Conservation (phyloP, 106 monocot species). For the Platanthera zijinensis region DNA sequence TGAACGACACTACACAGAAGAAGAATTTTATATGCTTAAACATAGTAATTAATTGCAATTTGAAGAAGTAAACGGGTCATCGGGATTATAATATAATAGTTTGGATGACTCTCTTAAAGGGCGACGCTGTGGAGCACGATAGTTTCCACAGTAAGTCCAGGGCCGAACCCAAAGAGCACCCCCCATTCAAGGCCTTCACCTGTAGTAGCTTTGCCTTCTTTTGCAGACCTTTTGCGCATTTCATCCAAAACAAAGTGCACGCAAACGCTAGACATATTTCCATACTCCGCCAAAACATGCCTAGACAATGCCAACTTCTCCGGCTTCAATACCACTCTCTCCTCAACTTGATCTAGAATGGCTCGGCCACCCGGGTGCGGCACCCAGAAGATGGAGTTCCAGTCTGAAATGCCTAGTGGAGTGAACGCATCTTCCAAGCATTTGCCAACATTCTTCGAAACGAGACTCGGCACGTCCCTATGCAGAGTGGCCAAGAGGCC, state of each 20-base stretch:
- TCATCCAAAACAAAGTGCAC: slow-evolving; percentile 3
- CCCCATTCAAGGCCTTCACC: slow-evolving; percentile 8
- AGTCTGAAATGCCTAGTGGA: neutral
- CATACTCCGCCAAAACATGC: slow-evolving; percentile 4
- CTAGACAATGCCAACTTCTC: neutral
- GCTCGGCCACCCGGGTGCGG: slow-evolving; percentile 1
- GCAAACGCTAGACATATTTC: slow-evolving; percentile 3
- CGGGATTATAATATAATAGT: no score
- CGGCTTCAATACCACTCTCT: neutral
- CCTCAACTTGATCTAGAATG: neutral
- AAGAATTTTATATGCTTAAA: no score
- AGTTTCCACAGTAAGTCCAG: slow-evolving; percentile 3
- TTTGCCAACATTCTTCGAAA: neutral
- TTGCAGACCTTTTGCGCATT: neutral
- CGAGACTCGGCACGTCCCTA: neutral
- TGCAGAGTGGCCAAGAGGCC: neutral
- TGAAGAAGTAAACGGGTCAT: no score
- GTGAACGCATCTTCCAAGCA: slow-evolving; percentile 6
- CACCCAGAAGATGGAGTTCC: slow-evolving; percentile 4
- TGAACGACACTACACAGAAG: no score
- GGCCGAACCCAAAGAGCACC: slow-evolving; percentile 5
- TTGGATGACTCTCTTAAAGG: no score
- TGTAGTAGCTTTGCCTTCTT: slow-evolving; percentile 3
- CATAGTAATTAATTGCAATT: no score
- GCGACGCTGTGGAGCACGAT: neutral